phyloP scores from a whole-genome alignment of 208 protist genomes.

The Angomonas deanei region DNA sequence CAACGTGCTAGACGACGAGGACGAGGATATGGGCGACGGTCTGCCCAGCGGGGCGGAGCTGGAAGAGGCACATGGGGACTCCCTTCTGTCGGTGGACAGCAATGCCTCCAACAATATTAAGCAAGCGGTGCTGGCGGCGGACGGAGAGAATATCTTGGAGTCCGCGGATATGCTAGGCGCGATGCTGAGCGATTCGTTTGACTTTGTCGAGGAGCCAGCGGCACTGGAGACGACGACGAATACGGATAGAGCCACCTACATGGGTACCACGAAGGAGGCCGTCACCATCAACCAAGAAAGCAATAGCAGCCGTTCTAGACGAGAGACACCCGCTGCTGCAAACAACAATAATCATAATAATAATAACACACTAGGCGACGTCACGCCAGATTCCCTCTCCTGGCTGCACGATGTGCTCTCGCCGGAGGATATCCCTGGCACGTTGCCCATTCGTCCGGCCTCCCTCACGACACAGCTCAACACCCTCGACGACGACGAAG shows the following conservation, averaged over 20 bases:
- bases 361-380: constrained; percentile 6
- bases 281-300: not conserved
- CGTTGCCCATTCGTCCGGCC: not conserved
- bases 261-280: not conserved
- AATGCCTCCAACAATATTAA: constrained; percentile 1
- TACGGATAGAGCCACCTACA: not conserved
- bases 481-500: not conserved
- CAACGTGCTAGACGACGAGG: constrained; percentile 20
- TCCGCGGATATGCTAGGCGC: constrained; percentile 71
- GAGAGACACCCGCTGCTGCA: not conserved
- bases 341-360: constrained; percentile 1
- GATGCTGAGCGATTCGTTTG: constrained; percentile 56
- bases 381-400: constrained; percentile 56
- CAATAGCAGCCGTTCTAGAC: not conserved
- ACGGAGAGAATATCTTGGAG: constrained; percentile 54
- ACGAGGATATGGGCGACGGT: constrained; percentile 19
- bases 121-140: constrained; percentile 23
- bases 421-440: constrained; percentile 24
- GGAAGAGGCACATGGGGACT: constrained; percentile 44
- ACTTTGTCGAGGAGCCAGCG: constrained; percentile 16
- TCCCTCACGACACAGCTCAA: not conserved
- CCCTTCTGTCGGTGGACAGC: constrained; percentile 25
- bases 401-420: constrained; percentile 83
- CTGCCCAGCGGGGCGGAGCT: constrained; percentile 33
- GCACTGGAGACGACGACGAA: constrained; percentile 13